Conservation (phyloP, 805 yeast genomes). For the Yamadazyma endophytica region DNA sequence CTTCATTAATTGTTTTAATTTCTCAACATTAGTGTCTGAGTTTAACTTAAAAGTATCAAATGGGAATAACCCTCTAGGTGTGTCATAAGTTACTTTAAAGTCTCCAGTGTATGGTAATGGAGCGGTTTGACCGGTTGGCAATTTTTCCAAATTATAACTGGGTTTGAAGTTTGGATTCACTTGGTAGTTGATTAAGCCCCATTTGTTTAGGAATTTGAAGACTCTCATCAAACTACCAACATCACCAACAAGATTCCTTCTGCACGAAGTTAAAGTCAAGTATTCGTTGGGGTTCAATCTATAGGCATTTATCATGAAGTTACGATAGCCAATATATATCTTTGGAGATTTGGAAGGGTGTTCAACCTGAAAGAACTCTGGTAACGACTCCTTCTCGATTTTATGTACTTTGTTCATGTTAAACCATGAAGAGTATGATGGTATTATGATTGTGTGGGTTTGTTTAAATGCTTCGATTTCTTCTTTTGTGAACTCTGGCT, state of each 20-base stretch:
- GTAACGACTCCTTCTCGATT: constrained; percentile 78
- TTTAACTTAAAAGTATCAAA: constrained; percentile 77
- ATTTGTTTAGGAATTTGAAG: constrained; percentile 76
- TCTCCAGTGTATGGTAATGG: constrained; percentile 73
- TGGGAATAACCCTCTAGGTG: constrained; percentile 90
- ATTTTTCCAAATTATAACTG: constrained; percentile 49
- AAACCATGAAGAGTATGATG: constrained; percentile 89
- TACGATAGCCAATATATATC: constrained; percentile 76
- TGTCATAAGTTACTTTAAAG: constrained; percentile 73
- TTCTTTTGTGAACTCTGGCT: constrained; percentile 6
- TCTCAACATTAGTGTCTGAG: constrained; percentile 43
- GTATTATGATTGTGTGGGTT: constrained; percentile 79
- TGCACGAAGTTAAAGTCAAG: constrained; percentile 82
- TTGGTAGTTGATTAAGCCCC: constrained; percentile 94
- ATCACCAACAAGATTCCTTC: constrained; percentile 89
- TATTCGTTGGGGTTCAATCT: constrained; percentile 87
- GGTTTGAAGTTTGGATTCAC: constrained; percentile 78
- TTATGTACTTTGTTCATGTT: constrained; percentile 64
- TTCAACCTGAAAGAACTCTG: constrained; percentile 77
- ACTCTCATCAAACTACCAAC: constrained; percentile 84
- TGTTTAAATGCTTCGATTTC: constrained; percentile 37
- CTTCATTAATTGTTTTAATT: constrained; percentile 25
- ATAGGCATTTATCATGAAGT: constrained; percentile 85
- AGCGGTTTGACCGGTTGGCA: constrained; percentile 38
- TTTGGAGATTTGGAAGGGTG: constrained; percentile 78